phyloP scores from a whole-genome alignment of 83 land plant species.

The Isoetes engelmannii region DNA sequence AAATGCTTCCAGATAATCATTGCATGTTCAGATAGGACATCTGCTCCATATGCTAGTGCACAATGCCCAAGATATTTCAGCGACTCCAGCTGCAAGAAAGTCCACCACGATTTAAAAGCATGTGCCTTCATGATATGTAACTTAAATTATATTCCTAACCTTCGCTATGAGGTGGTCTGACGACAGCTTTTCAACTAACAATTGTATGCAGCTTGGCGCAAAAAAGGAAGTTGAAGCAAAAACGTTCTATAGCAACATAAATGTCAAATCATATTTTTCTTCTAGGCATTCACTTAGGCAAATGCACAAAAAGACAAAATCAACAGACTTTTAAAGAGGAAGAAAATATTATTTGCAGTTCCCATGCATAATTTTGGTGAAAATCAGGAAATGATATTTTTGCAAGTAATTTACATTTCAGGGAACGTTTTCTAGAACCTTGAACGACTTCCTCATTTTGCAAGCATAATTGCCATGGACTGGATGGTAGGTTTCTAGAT shows the following conservation, averaged over 20 bases:
- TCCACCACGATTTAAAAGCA: not conserved
- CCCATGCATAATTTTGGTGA: too few species aligned
- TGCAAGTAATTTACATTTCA: too few species aligned
- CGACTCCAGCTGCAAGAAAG: slow-evolving; percentile 58
- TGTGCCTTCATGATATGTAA: not conserved
- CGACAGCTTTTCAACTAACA: slow-evolving; percentile 84
- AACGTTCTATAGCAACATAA: slow-evolving; percentile 41
- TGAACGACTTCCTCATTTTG: too few species aligned
- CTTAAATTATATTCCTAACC: slow-evolving; percentile 37
- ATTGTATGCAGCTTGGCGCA: slow-evolving; percentile 69
- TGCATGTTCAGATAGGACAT: slow-evolving; percentile 43
- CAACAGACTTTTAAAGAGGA: too few species aligned
- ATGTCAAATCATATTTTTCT: too few species aligned
- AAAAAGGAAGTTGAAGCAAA: slow-evolving; percentile 64
- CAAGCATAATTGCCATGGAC: too few species aligned
- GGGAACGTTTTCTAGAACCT: too few species aligned
- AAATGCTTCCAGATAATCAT: slow-evolving; percentile 55
- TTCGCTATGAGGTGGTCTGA: slow-evolving; percentile 67
- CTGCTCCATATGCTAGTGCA: slow-evolving; percentile 50
- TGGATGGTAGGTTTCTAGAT: too few species aligned
- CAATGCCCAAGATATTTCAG: slow-evolving; percentile 68
- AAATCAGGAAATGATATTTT: too few species aligned
- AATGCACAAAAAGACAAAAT: too few species aligned
- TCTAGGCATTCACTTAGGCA: too few species aligned
- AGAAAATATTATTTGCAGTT: too few species aligned